phyloP scores from a whole-genome alignment of 495 filamentous ascomycete genomes.

The Neurospora hispaniola region DNA sequence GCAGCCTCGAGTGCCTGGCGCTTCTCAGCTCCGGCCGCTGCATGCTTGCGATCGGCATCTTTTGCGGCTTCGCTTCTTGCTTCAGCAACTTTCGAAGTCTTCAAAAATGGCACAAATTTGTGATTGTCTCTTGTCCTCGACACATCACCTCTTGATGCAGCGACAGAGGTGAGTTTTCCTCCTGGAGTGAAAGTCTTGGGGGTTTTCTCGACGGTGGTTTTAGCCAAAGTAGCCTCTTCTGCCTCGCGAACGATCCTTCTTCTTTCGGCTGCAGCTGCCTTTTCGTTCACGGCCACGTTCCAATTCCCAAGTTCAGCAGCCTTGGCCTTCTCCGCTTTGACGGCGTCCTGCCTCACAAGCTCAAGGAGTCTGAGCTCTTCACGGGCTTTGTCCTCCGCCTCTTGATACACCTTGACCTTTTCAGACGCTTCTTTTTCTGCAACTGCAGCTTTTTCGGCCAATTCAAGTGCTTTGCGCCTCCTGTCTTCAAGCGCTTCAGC shows the following conservation, averaged over 20 bases:
- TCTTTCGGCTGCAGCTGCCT: neutral
- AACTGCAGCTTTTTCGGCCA: neutral
- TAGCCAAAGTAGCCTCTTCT: neutral
- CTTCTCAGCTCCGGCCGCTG: neutral
- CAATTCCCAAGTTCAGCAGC: neutral
- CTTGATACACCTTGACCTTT: neutral
- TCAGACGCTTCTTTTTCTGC: neutral
- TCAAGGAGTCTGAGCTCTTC: neutral
- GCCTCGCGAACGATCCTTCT: neutral
- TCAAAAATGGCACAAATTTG: neutral
- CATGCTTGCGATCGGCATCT: neutral
- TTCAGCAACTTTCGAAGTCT: neutral
- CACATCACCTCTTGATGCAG: neutral
- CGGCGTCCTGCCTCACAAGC: neutral
- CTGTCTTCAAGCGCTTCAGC: neutral
- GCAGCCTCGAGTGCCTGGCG: neutral
- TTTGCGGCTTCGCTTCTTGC: neutral
- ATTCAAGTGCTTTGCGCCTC: neutral
- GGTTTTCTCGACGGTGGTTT: neutral
- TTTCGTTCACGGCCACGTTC: neutral
- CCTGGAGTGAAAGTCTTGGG: neutral
- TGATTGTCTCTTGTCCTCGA: too few relatives aligned
- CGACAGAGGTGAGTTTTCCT: neutral
- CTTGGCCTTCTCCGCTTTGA: neutral
- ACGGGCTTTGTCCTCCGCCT: neutral